A percentile compares a stretch with the other conserved stretches of the same genome.
Evolutionary conservation across 1,284 basidiomycete species (phyloP).

Genomic region (Takashimella koratensis): DNA sequence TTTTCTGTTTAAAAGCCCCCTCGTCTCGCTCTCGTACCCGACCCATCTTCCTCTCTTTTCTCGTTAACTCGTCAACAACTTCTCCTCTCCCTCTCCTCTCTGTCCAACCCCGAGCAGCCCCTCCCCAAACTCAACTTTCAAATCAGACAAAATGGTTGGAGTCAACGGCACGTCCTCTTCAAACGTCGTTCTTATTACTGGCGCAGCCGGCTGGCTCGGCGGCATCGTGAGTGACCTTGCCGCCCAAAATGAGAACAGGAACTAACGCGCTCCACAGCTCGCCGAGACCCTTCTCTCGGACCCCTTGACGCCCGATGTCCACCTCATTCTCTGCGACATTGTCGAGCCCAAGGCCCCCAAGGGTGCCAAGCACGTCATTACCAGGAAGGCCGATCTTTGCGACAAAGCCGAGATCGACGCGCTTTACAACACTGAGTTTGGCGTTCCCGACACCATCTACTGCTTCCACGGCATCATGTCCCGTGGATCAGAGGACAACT

Average conservation of each 20-base stretch:
- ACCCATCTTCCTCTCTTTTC: not conserved
- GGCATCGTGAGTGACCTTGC: constrained; percentile 26
- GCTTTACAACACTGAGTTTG: constrained; percentile 46
- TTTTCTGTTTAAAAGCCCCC: too few relatives aligned
- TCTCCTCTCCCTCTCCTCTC: too few relatives aligned
- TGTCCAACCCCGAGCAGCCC: too few relatives aligned
- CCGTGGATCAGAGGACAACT: constrained; percentile 60
- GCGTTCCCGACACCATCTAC: constrained; percentile 50
- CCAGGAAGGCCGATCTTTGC: constrained; percentile 56
- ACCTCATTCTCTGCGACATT: constrained; percentile 47
- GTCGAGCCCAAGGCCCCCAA: constrained; percentile 54
- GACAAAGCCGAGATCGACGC: constrained; percentile 50
- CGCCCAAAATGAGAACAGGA: not conserved
- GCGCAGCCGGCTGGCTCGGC: constrained; percentile 45
- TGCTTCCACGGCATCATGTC: constrained; percentile 64
- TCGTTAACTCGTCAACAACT: not conserved
- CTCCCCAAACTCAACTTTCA: too few relatives aligned
- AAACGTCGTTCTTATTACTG: constrained; percentile 41
- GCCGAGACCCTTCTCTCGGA: constrained; percentile 38
- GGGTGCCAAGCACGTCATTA: constrained; percentile 44
- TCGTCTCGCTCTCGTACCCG: too few relatives aligned
- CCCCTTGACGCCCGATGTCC: constrained; percentile 38
- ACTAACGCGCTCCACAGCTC: constrained; percentile 19
- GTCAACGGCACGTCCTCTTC: constrained; percentile 6
- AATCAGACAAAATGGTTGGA: too few relatives aligned